phyloP scores from a whole-genome alignment of 352 stramenopile species.

The Globisporangium parvum region DNA sequence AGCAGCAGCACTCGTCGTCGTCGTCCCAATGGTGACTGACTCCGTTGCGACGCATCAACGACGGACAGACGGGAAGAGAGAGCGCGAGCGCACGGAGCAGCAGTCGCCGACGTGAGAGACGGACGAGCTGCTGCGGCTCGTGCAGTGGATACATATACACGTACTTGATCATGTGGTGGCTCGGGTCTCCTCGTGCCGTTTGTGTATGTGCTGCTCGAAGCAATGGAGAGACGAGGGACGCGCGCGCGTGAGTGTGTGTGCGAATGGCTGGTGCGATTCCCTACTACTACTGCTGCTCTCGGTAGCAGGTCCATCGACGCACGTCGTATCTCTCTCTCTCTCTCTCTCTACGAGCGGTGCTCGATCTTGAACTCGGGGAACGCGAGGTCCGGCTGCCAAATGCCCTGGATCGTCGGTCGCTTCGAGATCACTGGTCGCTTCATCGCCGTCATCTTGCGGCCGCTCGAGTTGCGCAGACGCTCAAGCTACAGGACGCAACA shows the following conservation, averaged over 20 bases:
- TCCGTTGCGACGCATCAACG: too few relatives aligned
- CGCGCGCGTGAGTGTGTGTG: too few relatives aligned
- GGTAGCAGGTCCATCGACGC: too few relatives aligned
- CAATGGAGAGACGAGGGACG: too few relatives aligned
- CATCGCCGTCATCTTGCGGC: constrained; percentile 84
- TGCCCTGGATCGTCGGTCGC: constrained; percentile 75
- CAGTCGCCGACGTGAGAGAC: not conserved
- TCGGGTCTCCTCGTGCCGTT: too few relatives aligned
- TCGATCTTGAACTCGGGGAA: constrained; percentile 84
- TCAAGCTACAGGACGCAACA: constrained; percentile 52
- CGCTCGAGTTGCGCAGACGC: constrained; percentile 79
- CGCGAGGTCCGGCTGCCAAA: constrained; percentile 83
- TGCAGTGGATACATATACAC: too few relatives aligned
- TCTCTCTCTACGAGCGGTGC: constrained; percentile 37
- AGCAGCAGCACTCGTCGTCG: not conserved
- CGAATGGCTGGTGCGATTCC: not conserved
- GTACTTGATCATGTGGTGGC: too few relatives aligned
- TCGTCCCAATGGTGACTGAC: not conserved
- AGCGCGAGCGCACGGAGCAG: constrained; percentile 4
- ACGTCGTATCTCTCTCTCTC: not conserved
- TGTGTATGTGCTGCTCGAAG: too few relatives aligned
- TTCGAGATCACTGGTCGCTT: constrained; percentile 82
- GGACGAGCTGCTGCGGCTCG: too few relatives aligned
- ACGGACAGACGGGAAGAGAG: not conserved
- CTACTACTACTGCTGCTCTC: not conserved